Percentiles rank a stretch among this genome's conserved stretches.
Evolutionary conservation across 2,329 filamentous ascomycete genomes (phyloP).

Genomic region (Rhytidhysteron rufulum): DNA sequence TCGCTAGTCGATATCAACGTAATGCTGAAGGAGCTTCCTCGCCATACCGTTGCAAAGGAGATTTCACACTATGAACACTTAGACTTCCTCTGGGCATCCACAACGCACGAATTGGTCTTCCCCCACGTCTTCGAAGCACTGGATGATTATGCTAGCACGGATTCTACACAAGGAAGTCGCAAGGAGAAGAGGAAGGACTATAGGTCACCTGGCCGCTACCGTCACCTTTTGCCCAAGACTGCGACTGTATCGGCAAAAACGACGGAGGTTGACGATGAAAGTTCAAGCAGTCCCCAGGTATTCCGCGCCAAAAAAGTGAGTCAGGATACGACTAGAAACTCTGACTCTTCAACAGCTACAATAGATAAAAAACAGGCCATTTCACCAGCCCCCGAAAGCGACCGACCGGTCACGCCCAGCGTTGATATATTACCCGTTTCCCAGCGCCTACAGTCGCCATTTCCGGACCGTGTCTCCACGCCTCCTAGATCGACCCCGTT

Average conservation of each 20-base stretch:
- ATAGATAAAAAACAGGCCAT: too few relatives aligned
- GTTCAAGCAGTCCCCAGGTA: conserved; percentile 17
- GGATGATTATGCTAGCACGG: conserved; percentile 54
- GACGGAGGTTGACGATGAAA: conserved; percentile 26
- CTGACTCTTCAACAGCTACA: conserved; percentile 2
- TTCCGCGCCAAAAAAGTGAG: conserved; percentile 19
- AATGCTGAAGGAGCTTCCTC: conserved; percentile 85
- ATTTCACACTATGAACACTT: conserved; percentile 94
- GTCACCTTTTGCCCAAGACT: conserved; percentile 22
- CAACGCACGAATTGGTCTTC: conserved; percentile 81
- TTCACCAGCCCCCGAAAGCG: conserved; percentile 6
- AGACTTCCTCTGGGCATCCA: conserved; percentile 90
- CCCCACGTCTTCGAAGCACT: conserved; percentile 88
- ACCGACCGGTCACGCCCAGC: neutral
- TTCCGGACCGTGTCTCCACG: too few relatives aligned
- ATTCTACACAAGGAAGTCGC: conserved; percentile 2
- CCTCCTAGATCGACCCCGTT: too few relatives aligned
- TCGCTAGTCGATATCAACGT: conserved; percentile 89
- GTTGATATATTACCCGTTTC: conserved; percentile 16
- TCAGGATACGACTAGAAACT: conserved; percentile 14
- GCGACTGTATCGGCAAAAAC: conserved; percentile 13
- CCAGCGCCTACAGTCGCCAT: too few relatives aligned
- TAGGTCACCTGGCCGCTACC: conserved; percentile 25
- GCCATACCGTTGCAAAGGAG: conserved; percentile 78
- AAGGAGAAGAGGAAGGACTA: conserved; percentile 19